phyloP scores from a whole-genome alignment of 1,139 yeast genomes.

The Groenewaldozyma sp. region DNA sequence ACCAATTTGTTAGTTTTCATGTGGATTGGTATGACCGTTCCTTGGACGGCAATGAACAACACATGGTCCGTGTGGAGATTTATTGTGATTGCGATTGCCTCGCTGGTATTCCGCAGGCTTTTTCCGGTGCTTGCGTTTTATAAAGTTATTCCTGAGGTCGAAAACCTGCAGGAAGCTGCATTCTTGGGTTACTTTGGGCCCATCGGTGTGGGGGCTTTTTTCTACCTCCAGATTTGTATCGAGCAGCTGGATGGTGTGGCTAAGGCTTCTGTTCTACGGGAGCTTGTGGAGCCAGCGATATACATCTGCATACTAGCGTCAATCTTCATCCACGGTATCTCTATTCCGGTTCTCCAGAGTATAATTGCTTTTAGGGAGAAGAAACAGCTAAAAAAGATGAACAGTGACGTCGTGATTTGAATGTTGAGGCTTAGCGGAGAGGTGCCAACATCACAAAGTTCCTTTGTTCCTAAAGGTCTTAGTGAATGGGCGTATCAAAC shows the following conservation, averaged over 20 bases:
- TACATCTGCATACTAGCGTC: constrained; percentile 24
- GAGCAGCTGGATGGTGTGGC: constrained; percentile 16
- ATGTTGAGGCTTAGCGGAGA: too few species aligned
- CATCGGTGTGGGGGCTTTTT: constrained; percentile 37
- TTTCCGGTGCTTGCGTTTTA: constrained; percentile 30
- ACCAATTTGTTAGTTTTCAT: constrained; percentile 30
- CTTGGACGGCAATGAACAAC: constrained; percentile 26
- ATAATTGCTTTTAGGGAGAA: too few species aligned
- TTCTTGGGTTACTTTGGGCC: constrained; percentile 40
- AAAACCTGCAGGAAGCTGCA: constrained; percentile 32
- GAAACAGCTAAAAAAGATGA: too few species aligned
- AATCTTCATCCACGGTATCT: constrained; percentile 25
- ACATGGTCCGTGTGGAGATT: constrained; percentile 28
- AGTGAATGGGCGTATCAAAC: too few species aligned
- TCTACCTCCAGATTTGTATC: constrained; percentile 22
- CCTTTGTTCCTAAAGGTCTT: too few species aligned
- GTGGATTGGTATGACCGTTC: constrained; percentile 33
- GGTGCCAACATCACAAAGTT: too few species aligned
- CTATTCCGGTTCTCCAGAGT: constrained; percentile 21
- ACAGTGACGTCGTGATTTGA: too few species aligned
- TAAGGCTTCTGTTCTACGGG: constrained; percentile 12
- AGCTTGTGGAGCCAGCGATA: constrained; percentile 20
- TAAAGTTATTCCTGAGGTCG: constrained; percentile 31
- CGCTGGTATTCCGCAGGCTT: constrained; percentile 29
- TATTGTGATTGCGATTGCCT: constrained; percentile 25